Evolutionary conservation across 768 basidiomycete species (phyloP).

Genomic region (Suillus tomentosus): DNA sequence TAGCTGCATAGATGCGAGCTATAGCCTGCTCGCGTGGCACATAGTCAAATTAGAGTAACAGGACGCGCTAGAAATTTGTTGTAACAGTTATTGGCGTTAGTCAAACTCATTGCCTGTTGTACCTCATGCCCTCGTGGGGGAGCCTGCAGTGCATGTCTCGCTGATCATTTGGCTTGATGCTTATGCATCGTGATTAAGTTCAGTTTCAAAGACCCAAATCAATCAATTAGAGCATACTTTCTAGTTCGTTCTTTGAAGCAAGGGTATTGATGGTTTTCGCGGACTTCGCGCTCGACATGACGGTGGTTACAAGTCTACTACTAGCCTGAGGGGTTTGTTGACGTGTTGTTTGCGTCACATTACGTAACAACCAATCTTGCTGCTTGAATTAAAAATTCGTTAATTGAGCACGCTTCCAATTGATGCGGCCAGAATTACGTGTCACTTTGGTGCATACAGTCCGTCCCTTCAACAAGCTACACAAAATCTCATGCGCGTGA

Average conservation of each 20-base stretch:
- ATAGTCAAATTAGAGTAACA: no score
- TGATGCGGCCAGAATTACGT: not conserved
- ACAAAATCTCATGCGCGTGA: not conserved
- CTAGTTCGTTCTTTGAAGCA: not conserved
- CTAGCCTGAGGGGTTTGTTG: not conserved
- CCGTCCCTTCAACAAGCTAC: not conserved
- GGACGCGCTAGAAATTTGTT: constrained; percentile 1
- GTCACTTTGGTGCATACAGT: not conserved
- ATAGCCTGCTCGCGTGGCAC: not conserved
- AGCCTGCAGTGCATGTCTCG: not conserved
- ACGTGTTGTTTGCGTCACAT: not conserved
- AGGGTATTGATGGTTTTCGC: not conserved
- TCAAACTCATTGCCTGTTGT: constrained; percentile 1
- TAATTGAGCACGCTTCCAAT: no score
- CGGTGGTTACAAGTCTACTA: not conserved
- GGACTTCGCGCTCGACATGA: not conserved
- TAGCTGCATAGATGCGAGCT: not conserved
- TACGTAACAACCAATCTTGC: not conserved
- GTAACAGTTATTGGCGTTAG: not conserved
- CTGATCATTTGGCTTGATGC: not conserved
- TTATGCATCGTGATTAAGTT: not conserved
- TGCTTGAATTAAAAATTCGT: not conserved
- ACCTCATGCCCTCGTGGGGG: not conserved
- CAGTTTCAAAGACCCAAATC: not conserved
- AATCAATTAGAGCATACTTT: not conserved